phyloP scores from a whole-genome alignment of 345 rosid species.

The Boechera divaricarpa region DNA sequence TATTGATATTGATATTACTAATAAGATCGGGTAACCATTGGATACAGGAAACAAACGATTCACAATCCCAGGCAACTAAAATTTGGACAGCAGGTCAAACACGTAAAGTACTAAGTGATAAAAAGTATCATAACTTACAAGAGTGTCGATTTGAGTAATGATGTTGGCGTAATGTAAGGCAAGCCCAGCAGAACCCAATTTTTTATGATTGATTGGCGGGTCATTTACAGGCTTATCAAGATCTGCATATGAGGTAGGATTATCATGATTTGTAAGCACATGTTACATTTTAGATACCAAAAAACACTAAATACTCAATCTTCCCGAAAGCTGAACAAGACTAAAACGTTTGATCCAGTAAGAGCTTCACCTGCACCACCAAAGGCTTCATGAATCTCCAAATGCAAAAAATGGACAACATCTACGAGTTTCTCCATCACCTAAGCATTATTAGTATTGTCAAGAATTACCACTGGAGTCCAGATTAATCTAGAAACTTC shows the following conservation, averaged over 20 bases:
- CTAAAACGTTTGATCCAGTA: conserved; percentile 4
- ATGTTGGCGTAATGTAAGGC: conserved; percentile 98
- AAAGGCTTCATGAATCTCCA: conserved; percentile 91
- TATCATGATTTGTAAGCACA: background rate
- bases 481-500: conserved; percentile 6
- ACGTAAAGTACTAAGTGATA: conserved; percentile 8
- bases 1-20: background rate
- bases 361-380: conserved; percentile 73
- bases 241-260: conserved; percentile 59
- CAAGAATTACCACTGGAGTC: conserved; percentile 31
- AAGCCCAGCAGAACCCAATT: conserved; percentile 92
- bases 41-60: background rate
- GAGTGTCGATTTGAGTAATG: conserved; percentile 88
- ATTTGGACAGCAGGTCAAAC: conserved; percentile 13
- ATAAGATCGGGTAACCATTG: background rate
- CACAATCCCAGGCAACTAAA: conserved; percentile 3
- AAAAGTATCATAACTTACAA: conserved; percentile 62
- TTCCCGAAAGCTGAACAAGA: background rate
- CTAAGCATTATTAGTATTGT: conserved; percentile 46
- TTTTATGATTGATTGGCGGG: conserved; percentile 52
- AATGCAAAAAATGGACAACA: conserved; percentile 89
- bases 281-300: conserved; percentile 26
- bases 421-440: conserved; percentile 98
- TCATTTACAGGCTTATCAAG: conserved; percentile 53
- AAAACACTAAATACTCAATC: conserved; percentile 15